Evolutionary conservation across 768 basidiomycete species (phyloP), one percentile per base, ranked within the genome.

Genomic region (Mycena olivaceomarginata): DNA sequence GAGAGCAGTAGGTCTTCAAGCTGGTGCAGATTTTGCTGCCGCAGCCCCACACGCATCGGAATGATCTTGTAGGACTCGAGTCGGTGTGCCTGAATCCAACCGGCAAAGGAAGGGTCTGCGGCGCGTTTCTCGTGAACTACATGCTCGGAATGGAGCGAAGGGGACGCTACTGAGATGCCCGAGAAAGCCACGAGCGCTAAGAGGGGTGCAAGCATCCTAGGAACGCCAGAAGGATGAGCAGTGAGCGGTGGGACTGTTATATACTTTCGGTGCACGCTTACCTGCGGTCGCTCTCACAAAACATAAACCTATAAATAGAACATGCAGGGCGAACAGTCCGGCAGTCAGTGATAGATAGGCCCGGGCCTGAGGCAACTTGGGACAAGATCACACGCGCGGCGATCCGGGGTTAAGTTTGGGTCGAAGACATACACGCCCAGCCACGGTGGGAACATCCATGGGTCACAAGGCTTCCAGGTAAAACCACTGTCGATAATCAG

Each of bases 41-140:
- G 77, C 7, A 91, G 85, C 0, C 89, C 90, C 57, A 90, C 86
- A 62, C 89, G 89, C 46, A 91, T 82, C 13, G 90, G 90, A 39
- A 90, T 75, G 3, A 84, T 72, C 22, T 83, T 81, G 57, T 83
- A 73, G 11, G 86, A 25, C 46, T 85, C 79, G 25, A 85, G 82
- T 5, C 83, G 85, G 41, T 85, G 83, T 20, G 82, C 67, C 4
- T 78, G 71, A 0, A 46, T 53, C 90, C 87, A 90, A 3, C 82
- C 73, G 3, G 69, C 31, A 16, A 45, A 82, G 8, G 68, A 12
- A 11, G 88, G 88, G 4, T 83, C 78, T 15, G 59, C 77, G 18
- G 81, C 82, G 69, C 88, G 88, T 70, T 82, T 86, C 79, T 89
- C 89, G 70, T 89, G 88, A 40, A 88, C 75, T 74, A 82, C 81